Conservation (phyloP, 768 basidiomycete species). For the Mycena filopes region DNA sequence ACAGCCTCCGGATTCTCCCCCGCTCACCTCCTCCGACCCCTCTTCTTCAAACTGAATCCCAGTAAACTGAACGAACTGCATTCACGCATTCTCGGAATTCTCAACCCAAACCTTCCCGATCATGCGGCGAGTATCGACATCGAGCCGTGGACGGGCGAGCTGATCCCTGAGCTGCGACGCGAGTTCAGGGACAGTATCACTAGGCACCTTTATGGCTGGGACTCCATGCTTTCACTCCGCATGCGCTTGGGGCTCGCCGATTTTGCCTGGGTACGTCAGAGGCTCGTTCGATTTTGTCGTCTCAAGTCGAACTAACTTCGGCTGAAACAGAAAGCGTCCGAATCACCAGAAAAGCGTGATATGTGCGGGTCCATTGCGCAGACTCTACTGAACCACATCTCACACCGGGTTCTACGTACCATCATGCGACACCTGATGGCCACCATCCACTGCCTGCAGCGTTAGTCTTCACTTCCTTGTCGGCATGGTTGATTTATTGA, state of each 20-base stretch:
- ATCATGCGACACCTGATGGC: slow-evolving; percentile 68
- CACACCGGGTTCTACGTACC: slow-evolving; percentile 62
- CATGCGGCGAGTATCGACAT: slow-evolving; percentile 45
- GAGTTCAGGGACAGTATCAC: slow-evolving; percentile 63
- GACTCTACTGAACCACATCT: slow-evolving; percentile 60
- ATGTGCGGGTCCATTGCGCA: slow-evolving; percentile 66
- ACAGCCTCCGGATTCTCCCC: slow-evolving; percentile 59
- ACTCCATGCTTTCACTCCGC: slow-evolving; percentile 61
- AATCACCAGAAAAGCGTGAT: slow-evolving; percentile 50
- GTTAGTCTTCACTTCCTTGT: slow-evolving; percentile 47
- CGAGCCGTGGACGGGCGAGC: slow-evolving; percentile 40
- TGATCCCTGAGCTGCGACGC: slow-evolving; percentile 50
- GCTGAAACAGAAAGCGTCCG: slow-evolving; percentile 57
- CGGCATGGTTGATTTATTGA: slow-evolving; percentile 3
- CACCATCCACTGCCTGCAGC: slow-evolving; percentile 52
- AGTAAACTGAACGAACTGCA: slow-evolving; percentile 50
- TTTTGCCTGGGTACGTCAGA: slow-evolving; percentile 55
- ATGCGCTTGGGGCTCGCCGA: slow-evolving; percentile 66
- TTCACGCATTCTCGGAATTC: slow-evolving; percentile 55
- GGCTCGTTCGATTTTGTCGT: neutral
- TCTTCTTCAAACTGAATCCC: slow-evolving; percentile 56
- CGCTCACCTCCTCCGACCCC: slow-evolving; percentile 60
- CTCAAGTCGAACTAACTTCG: neutral
- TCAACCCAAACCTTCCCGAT: slow-evolving; percentile 47
- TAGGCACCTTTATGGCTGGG: slow-evolving; percentile 72